Base-by-base conservation (phyloP, 75 land plant species). In the Sequoiadendron giganteum region DNA sequence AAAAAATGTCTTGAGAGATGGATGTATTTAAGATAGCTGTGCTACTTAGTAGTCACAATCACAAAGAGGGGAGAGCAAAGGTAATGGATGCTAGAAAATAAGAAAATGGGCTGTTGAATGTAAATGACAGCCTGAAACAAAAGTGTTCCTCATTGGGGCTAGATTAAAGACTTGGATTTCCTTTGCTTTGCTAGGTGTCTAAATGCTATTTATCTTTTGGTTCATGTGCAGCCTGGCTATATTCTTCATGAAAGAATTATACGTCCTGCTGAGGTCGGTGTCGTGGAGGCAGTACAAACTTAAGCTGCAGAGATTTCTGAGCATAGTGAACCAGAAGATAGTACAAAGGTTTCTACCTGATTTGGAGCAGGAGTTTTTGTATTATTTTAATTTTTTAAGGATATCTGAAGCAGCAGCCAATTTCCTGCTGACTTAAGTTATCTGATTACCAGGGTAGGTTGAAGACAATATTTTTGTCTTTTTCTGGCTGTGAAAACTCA, bases 181-280 rank as follows among this genome's bases (percentile, higher is more conserved):
- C 43, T 42, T 34, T 47, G 11, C 18, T 16, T 47, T 52, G 79
- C 47, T 19, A 55, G 3, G 3, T 48, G 36, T 54, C 28, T 75
- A 16, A 21, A 68, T 10, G 8, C n/a, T 86, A 43, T 86, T 39
- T 86, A 42, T 76, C 88, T 39, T 83, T 68, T 89, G 82, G 70
- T 85, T 85, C 15, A 19, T 38, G 18, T 90, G 87, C 96, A 97
- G 99, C 49, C 91, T 43, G 99, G 99, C 38, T 97, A 96, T 89
- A 91, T 87, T 87, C 94, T 97, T 7, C 89, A 97, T 90, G 99
- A 95, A 13, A 88, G 99, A 85, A 92, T 97, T 68, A 89, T 97
- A 85, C 95, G 99, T 16, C 99, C 99, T 30, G 99, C 99, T 87
- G 97, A 97, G 87, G 99, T 97, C 85, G 98, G 94, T 84, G 99